phyloP scores from a whole-genome alignment of 768 basidiomycete genomes.

The Russula ochroleuca region DNA sequence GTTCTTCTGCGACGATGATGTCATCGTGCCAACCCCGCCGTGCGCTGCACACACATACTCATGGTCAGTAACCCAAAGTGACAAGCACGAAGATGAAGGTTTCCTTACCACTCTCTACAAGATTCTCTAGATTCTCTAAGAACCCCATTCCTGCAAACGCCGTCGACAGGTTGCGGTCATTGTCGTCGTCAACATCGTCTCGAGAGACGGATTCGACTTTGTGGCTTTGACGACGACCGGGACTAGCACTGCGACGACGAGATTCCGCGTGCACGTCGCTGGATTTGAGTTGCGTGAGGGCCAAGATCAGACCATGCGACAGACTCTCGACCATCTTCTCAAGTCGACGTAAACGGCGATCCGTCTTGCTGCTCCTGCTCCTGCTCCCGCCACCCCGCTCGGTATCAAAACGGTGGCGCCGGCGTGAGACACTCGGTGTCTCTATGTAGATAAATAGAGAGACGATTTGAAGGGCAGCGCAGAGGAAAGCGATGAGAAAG shows the following conservation, averaged over 20 bases:
- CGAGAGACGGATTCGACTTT: not conserved
- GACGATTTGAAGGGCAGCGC: not conserved
- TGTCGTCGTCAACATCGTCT: not conserved
- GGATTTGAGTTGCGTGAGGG: not conserved
- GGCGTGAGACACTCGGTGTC: not conserved
- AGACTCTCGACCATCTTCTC: slow-evolving; percentile 13
- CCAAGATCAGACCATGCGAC: slow-evolving; percentile 10
- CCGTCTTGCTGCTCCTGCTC: not conserved
- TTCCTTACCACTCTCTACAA: not conserved
- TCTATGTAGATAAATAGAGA: not conserved
- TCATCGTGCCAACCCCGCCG: no score
- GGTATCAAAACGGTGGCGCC: not conserved
- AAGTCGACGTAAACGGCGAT: not conserved
- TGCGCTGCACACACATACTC: not conserved
- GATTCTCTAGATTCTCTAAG: no score
- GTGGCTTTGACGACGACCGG: no score
- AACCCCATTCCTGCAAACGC: not conserved
- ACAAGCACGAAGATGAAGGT: not conserved
- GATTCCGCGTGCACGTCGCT: not conserved
- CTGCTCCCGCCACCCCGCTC: not conserved
- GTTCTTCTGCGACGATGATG: no score
- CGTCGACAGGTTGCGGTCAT: not conserved
- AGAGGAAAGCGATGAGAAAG: no score
- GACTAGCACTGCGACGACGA: not conserved
- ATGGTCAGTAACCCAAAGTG: not conserved